Conservation (phyloP, 345 rosid genomes). For the Stellera chamaejasme region DNA sequence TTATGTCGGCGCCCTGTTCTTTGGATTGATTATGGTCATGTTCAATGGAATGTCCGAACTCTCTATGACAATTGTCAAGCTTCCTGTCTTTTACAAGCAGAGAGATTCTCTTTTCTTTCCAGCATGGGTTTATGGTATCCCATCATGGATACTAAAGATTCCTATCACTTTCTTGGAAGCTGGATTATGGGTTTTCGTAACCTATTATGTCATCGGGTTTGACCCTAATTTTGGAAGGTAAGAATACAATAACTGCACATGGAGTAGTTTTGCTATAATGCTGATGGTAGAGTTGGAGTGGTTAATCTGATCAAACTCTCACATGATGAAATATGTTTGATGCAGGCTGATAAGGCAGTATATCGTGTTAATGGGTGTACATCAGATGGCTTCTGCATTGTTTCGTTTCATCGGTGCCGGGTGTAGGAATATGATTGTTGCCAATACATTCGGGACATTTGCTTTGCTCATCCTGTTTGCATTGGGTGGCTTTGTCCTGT, state of each 20-base stretch:
- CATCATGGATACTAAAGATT: slow-evolving; percentile 73
- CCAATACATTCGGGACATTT: slow-evolving; percentile 58
- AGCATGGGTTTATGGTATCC: slow-evolving; percentile 71
- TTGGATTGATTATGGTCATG: slow-evolving; percentile 36
- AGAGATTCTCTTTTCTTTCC: slow-evolving; percentile 71
- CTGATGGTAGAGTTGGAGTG: not conserved
- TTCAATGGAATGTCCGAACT: slow-evolving; percentile 70
- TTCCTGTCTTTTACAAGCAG: slow-evolving; percentile 85
- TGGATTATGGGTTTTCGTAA: slow-evolving; percentile 44
- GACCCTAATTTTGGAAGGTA: slow-evolving; percentile 75
- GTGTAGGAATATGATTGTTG: slow-evolving; percentile 57
- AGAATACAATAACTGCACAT: not conserved
- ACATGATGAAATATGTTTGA: not conserved
- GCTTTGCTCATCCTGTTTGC: slow-evolving; percentile 39
- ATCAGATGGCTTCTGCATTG: slow-evolving; percentile 60
- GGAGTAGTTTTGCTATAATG: not conserved
- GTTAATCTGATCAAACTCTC: not conserved
- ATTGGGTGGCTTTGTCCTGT: slow-evolving; percentile 55
- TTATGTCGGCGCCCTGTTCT: slow-evolving; percentile 61
- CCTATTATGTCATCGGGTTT: slow-evolving; percentile 67
- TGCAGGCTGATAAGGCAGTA: slow-evolving; percentile 64
- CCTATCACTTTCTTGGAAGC: slow-evolving; percentile 65
- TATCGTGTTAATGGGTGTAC: slow-evolving; percentile 35
- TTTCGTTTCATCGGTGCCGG: slow-evolving; percentile 46
- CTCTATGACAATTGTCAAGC: slow-evolving; percentile 69